These are phyloP conservation scores for Candida xyloterini DNA, from an alignment of 805 yeast genomes.

Conservation along the genomic window DNA sequence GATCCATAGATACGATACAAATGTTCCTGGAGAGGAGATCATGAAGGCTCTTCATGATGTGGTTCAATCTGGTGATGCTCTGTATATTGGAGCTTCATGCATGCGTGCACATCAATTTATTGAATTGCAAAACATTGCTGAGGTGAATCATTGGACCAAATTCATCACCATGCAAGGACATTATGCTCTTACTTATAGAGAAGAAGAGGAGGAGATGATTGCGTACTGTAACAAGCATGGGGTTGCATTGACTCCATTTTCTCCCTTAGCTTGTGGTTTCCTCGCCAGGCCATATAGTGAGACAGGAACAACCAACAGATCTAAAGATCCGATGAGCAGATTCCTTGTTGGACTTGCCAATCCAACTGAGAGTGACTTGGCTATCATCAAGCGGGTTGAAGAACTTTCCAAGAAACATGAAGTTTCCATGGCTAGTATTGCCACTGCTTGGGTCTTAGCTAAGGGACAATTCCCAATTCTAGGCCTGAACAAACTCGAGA, in stretches of 20 bases:
- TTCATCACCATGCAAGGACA: slow-evolving; percentile 58
- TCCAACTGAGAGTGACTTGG: slow-evolving; percentile 28
- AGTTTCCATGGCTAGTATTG: slow-evolving; percentile 53
- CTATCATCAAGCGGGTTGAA: slow-evolving; percentile 50
- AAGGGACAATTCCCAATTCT: slow-evolving; percentile 57
- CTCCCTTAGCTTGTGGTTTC: slow-evolving; percentile 48
- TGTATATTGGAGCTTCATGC: slow-evolving; percentile 62
- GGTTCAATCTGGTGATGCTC: slow-evolving; percentile 42
- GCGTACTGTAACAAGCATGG: slow-evolving; percentile 51
- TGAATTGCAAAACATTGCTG: slow-evolving; percentile 54
- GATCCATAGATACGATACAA: slow-evolving; percentile 52
- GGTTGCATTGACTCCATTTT: slow-evolving; percentile 59
- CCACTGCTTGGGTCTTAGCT: slow-evolving; percentile 52
- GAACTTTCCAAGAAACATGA: slow-evolving; percentile 45
- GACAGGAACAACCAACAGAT: slow-evolving; percentile 8
- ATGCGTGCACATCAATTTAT: slow-evolving; percentile 57
- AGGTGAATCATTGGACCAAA: slow-evolving; percentile 52
- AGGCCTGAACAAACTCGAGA: slow-evolving; percentile 45
- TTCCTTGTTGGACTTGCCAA: slow-evolving; percentile 14
- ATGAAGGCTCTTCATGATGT: slow-evolving; percentile 57
- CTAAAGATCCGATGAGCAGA: background rate
- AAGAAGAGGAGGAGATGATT: slow-evolving; percentile 63
- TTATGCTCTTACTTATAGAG: slow-evolving; percentile 55
- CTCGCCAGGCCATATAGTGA: slow-evolving; percentile 44
- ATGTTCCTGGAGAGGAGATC: slow-evolving; percentile 48